phyloP scores from a whole-genome alignment of 805 yeast species.

The Pichia paraexigua region DNA sequence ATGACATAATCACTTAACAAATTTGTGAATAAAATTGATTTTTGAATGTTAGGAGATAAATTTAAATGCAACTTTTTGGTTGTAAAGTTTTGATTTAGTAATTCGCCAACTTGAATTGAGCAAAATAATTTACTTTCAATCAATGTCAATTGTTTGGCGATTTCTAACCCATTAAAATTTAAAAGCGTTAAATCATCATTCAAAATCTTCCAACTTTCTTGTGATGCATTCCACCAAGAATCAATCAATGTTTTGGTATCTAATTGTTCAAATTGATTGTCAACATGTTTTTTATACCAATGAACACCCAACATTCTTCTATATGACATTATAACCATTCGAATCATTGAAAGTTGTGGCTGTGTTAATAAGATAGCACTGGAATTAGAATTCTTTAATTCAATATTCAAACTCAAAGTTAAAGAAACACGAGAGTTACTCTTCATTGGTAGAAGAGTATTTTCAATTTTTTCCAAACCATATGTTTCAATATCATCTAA shows the following conservation, averaged over 20 bases:
- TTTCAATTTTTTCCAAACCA: slow-evolving; percentile 21
- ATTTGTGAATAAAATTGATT: slow-evolving; percentile 61
- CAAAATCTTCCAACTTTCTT: slow-evolving; percentile 50
- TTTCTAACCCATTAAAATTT: slow-evolving; percentile 60
- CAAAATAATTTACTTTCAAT: slow-evolving; percentile 64
- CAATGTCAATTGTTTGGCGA: slow-evolving; percentile 69
- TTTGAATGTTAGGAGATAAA: slow-evolving; percentile 55
- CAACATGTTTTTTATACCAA: slow-evolving; percentile 28
- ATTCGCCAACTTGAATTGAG: slow-evolving; percentile 54
- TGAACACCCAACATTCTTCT: slow-evolving; percentile 43
- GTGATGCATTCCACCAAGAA: slow-evolving; percentile 43
- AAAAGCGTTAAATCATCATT: slow-evolving; percentile 45
- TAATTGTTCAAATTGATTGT: slow-evolving; percentile 21
- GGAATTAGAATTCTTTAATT: slow-evolving; percentile 21
- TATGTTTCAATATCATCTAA: slow-evolving; percentile 28
- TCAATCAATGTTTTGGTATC: slow-evolving; percentile 32
- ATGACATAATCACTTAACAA: slow-evolving; percentile 63
- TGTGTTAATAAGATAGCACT: slow-evolving; percentile 25
- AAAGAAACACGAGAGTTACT: slow-evolving; percentile 17
- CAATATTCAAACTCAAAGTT: slow-evolving; percentile 23
- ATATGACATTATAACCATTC: slow-evolving; percentile 43
- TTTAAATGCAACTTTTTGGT: slow-evolving; percentile 50
- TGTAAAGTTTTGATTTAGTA: slow-evolving; percentile 56
- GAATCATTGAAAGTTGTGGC: slow-evolving; percentile 36
- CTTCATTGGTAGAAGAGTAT: slow-evolving; percentile 2